Base-by-base conservation (phyloP, 1,284 basidiomycete genomes). In the Uromyces viciae-fabae region DNA sequence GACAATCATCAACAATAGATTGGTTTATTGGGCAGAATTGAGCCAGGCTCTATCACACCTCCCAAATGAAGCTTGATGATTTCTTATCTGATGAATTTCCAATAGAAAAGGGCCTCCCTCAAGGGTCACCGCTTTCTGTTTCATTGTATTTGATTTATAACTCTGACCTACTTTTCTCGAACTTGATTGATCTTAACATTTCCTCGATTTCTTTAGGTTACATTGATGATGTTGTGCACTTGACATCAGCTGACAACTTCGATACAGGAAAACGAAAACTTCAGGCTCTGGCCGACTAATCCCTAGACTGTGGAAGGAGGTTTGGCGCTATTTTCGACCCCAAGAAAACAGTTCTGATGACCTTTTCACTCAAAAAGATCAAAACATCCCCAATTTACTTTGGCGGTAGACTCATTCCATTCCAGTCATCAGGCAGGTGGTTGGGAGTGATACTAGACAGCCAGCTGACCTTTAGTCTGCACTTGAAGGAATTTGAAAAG, bases 371-470 rank as follows among this genome's bases (percentile, higher is more conserved):
- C 46, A 75, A 75, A 54, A 8, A 28, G 17, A 9, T 40, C 3
- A 19, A 7, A 56, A 15, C 43, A n/a, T 5, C 28, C 22, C 4
- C 46, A 22, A 40, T 75, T n/a, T 5, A 56, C 25, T 75, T 75
- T 58, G 72, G 52, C 11, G 72, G 40, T 3, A 8, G 40, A 19
- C 11, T 15, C 0, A 42, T 43, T 4, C 52, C 25, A 22, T 46
- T 36, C 43, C 33, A 49, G 4, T 68, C 80, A 8, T 69, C 64
- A 14, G 15, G 75, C 3, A 81, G 82, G 15, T 87, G 86, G 84
- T 85, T 88, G 0, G 86, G 87, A 4, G 83, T 84, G 54, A 84
- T 80, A 40, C 82, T 86, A 3, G 85, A 86, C 62, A 72, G 76
- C 0, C 80, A 83, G 25, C 85, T 87, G 2, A n/a, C 11, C 0